Percentiles rank a stretch among this genome's conserved stretches.
These are phyloP conservation scores for Solanum gandarillasii DNA, from an alignment of 257 asterid genomes.

Conservation along the genomic window DNA sequence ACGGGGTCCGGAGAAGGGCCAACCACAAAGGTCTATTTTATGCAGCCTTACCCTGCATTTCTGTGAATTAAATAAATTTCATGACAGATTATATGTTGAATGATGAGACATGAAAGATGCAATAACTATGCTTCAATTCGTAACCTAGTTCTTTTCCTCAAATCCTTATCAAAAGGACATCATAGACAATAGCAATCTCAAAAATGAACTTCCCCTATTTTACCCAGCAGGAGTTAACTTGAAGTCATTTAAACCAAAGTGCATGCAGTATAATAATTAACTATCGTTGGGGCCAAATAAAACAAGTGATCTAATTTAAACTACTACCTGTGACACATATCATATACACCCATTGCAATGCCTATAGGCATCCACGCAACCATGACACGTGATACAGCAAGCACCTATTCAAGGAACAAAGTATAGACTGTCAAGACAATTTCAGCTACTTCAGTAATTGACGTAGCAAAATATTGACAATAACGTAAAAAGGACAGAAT, in stretches of 20 bases:
- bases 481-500: neutral
- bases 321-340: slow-evolving; percentile 86
- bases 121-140: neutral
- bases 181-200: neutral
- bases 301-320: neutral
- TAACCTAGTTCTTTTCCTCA: neutral
- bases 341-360: slow-evolving; percentile 93
- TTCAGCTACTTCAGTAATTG: neutral
- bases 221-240: neutral
- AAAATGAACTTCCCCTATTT: neutral
- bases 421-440: neutral
- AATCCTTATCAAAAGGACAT: neutral
- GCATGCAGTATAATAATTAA: neutral
- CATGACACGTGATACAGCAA: slow-evolving; percentile 92
- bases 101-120: neutral
- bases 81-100: neutral
- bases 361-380: slow-evolving; percentile 97
- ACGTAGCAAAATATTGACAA: neutral
- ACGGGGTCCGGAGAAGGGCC: neutral
- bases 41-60: neutral
- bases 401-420: slow-evolving; percentile 48
- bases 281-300: neutral
- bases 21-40: neutral
- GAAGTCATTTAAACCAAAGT: neutral
- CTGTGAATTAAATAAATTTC: neutral